Evolutionary conservation across 805 yeast species (phyloP).

Genomic region (Metschnikowia proteae): DNA sequence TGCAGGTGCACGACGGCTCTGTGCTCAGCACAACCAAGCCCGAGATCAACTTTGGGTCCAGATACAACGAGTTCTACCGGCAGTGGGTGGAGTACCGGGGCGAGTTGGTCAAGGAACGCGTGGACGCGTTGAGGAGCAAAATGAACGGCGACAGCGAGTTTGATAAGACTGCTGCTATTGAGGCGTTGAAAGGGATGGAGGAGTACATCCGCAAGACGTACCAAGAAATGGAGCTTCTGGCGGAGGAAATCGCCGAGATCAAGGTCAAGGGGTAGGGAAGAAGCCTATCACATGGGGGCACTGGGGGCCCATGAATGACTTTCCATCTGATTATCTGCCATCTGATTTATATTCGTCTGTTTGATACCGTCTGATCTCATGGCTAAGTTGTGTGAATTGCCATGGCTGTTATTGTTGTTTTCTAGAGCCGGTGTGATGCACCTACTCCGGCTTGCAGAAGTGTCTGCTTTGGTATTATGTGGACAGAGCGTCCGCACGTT

Average conservation of each 20-base stretch:
- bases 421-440: too few relatives aligned
- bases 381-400: too few relatives aligned
- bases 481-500: too few relatives aligned
- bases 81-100: conserved; percentile 35
- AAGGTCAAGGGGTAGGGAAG: conserved; percentile 6
- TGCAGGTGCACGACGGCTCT: conserved; percentile 27
- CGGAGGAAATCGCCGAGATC: conserved; percentile 14
- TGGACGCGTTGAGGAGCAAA: conserved; percentile 20
- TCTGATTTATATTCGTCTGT: too few relatives aligned
- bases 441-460: too few relatives aligned
- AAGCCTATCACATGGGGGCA: too few relatives aligned
- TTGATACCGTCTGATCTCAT: too few relatives aligned
- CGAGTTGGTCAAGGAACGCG: conserved; percentile 24
- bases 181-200: conserved; percentile 14
- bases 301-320: too few relatives aligned
- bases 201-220: conserved; percentile 14
- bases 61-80: conserved; percentile 34
- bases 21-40: conserved; percentile 38
- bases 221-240: conserved; percentile 17
- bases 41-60: conserved; percentile 34
- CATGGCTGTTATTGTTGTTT: too few relatives aligned
- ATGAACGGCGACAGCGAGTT: conserved; percentile 19
- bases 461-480: too few relatives aligned
- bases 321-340: too few relatives aligned
- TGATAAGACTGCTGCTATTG: conserved; percentile 23